Conservation (phyloP, 2,329 filamentous ascomycete species). For the Aschersonia sp. region DNA sequence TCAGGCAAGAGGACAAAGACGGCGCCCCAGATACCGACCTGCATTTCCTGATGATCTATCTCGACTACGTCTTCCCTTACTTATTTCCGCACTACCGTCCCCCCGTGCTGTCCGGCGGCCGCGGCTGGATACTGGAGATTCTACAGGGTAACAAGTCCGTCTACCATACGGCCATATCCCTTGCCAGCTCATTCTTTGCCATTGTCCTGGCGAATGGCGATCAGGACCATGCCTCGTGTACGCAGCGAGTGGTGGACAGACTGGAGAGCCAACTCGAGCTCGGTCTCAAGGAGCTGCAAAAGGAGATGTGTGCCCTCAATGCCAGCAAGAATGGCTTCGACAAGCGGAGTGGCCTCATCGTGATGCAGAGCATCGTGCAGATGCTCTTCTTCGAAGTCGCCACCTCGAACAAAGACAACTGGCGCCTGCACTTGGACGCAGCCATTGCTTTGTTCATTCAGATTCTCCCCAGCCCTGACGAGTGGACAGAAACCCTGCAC, state of each 20-base stretch:
- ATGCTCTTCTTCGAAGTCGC: constrained; percentile 37
- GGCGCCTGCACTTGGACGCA: constrained; percentile 33
- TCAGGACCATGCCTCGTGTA: constrained; percentile 19
- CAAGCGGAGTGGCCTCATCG: constrained; percentile 19
- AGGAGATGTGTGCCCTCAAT: constrained; percentile 23
- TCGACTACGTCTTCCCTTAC: constrained; percentile 48
- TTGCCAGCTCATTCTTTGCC: constrained; percentile 42
- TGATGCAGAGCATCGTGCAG: constrained; percentile 37
- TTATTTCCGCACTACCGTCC: constrained; percentile 50
- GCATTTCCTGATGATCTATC: constrained; percentile 39
- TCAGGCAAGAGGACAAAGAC: constrained; percentile 8
- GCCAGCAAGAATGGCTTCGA: constrained; percentile 14
- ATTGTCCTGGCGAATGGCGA: constrained; percentile 22
- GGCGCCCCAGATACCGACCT: constrained; percentile 15
- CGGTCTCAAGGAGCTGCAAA: constrained; percentile 27
- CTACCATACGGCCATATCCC: constrained; percentile 40
- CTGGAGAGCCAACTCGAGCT: constrained; percentile 29
- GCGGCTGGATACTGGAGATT: constrained; percentile 43
- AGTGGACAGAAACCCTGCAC: constrained; percentile 21
- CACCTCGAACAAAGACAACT: constrained; percentile 29
- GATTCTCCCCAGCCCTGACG: constrained; percentile 21
- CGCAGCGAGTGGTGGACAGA: constrained; percentile 19
- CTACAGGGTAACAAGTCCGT: constrained; percentile 41
- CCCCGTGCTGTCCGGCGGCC: constrained; percentile 37
- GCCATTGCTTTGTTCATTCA: constrained; percentile 34